These are phyloP conservation scores for Dipteronia sinensis DNA, from an alignment of 345 rosid species.

Conservation along the genomic window DNA sequence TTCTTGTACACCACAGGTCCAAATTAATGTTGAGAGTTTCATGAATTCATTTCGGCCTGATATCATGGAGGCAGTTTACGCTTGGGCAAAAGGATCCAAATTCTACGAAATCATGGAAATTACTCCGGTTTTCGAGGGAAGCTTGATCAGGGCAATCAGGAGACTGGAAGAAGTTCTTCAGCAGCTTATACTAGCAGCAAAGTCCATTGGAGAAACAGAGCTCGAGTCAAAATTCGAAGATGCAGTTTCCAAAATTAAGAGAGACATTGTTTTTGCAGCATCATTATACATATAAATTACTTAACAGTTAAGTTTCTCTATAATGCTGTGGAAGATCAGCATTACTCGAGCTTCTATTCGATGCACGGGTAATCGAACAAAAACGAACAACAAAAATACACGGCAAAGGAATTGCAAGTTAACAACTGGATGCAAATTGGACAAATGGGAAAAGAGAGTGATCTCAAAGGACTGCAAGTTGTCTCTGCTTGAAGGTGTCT, in stretches of 20 bases:
- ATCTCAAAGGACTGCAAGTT: too few relatives aligned
- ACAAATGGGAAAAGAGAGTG: neutral
- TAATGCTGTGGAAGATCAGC: neutral
- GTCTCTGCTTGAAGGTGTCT: too few relatives aligned
- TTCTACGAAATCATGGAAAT: conserved; percentile 95
- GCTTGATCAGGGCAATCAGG: conserved; percentile 96
- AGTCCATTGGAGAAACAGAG: conserved; percentile 86
- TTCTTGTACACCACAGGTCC: conserved; percentile 51
- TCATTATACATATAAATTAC: conserved; percentile 71
- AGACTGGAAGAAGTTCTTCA: conserved; percentile 96
- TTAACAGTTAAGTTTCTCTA: neutral
- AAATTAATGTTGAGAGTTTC: conserved; percentile 79
- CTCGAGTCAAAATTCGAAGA: conserved; percentile 82
- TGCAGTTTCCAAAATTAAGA: conserved; percentile 85
- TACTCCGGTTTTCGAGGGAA: conserved; percentile 93
- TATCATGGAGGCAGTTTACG: conserved; percentile 94
- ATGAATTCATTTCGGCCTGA: conserved; percentile 89
- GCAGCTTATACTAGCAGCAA: conserved; percentile 89
- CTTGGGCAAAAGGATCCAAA: conserved; percentile 99
- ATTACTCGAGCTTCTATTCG: neutral
- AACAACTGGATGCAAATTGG: neutral
- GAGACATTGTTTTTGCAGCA: conserved; percentile 97
- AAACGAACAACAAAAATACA: neutral
- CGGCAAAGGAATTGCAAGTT: neutral
- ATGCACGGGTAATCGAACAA: neutral